Conservation (phyloP, 768 basidiomycete genomes). For the Cystofilobasidium macerans region DNA sequence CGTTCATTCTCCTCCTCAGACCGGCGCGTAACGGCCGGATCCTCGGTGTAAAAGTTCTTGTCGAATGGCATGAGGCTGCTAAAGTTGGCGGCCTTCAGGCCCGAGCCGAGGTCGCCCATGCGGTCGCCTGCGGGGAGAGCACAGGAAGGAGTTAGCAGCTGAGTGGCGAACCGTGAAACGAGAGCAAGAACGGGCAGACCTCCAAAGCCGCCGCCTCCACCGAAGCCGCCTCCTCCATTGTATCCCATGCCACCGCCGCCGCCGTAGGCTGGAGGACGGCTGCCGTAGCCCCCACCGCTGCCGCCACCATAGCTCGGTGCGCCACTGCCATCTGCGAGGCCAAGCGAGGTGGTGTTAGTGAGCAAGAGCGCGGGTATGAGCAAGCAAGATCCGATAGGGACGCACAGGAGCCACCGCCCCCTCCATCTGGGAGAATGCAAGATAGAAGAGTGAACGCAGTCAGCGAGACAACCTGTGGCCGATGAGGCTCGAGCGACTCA, state of each 20-base stretch:
- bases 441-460: no score
- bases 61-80: slow-evolving; percentile 49
- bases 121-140: slow-evolving; percentile 29
- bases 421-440: no score
- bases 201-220: no score
- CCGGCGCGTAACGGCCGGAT: slow-evolving; percentile 67
- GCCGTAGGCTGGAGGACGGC: not conserved
- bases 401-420: no score
- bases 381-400: no score
- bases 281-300: slow-evolving; percentile 8
- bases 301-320: not conserved
- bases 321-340: no score
- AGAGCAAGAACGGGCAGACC: no score
- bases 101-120: slow-evolving; percentile 70
- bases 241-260: slow-evolving; percentile 7
- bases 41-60: slow-evolving; percentile 79
- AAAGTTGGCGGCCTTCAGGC: slow-evolving; percentile 47
- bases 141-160: no score
- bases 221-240: slow-evolving; percentile 4
- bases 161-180: not conserved
- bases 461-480: no score
- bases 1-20: slow-evolving; percentile 82
- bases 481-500: no score
- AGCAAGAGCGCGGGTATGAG: no score
- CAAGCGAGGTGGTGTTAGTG: no score